Conservation (phyloP, 306 rosid species). For the Oxytropis ochrocephala region DNA sequence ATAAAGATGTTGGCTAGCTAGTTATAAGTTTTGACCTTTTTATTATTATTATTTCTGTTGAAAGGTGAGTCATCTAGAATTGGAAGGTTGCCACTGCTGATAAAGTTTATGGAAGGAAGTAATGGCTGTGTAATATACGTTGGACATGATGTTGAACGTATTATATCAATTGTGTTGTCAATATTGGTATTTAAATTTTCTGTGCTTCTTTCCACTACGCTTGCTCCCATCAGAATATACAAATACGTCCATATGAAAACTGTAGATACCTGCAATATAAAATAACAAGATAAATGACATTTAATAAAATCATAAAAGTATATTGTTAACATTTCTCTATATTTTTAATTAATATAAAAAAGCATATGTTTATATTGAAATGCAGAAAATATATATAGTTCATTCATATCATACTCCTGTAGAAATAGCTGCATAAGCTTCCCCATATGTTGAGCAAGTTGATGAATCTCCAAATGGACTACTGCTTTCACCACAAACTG, state of each 20-base stretch:
- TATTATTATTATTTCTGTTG: background rate
- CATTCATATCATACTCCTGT: background rate
- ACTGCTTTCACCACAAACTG: conserved; percentile 10
- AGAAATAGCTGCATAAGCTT: conserved; percentile 9
- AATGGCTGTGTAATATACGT: background rate
- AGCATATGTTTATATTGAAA: too few relatives aligned
- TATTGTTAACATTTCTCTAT: too few relatives aligned
- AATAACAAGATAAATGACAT: background rate
- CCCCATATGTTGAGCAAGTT: conserved; percentile 12
- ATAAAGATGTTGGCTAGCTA: too few relatives aligned
- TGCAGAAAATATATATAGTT: background rate
- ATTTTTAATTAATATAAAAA: too few relatives aligned
- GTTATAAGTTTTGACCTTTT: background rate
- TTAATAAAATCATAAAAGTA: background rate
- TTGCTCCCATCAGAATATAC: background rate
- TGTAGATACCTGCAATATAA: background rate
- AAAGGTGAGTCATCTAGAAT: background rate
- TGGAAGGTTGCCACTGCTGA: background rate
- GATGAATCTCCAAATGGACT: conserved; percentile 20
- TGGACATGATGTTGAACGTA: background rate
- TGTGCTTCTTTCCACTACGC: background rate
- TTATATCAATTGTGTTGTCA: background rate
- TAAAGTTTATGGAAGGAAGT: background rate
- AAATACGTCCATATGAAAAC: conserved; percentile 1
- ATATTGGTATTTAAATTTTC: background rate